phyloP scores from a whole-genome alignment of 1,284 basidiomycete genomes.

The Papiliotrema flavescens region DNA sequence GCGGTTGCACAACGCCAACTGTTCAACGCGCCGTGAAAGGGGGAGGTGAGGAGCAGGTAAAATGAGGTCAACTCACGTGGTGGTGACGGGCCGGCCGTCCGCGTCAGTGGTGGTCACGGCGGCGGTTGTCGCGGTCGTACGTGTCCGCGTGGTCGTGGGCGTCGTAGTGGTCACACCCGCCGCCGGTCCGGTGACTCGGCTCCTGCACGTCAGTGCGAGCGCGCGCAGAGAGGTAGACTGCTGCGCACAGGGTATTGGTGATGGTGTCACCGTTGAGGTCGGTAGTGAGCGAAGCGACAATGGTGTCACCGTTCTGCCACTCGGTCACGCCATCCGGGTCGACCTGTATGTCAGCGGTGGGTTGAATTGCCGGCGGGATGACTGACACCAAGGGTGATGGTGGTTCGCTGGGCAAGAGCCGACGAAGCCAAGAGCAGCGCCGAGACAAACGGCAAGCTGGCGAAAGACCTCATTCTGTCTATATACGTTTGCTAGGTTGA shows the following conservation, averaged over 20 bases:
- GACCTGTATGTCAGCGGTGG: background rate
- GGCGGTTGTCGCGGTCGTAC: conserved; percentile 5
- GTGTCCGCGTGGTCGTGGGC: conserved; percentile 3
- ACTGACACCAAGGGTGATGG: conserved; percentile 8
- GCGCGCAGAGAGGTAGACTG: too few relatives aligned
- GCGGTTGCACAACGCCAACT: background rate
- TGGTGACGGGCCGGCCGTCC: conserved; percentile 6
- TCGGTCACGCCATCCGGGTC: background rate
- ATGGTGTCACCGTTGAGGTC: conserved; percentile 20
- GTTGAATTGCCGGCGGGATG: background rate
- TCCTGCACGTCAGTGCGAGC: too few relatives aligned
- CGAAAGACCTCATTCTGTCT: background rate
- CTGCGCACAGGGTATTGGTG: conserved; percentile 24
- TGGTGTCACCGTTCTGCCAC: conserved; percentile 31
- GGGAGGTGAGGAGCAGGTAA: background rate
- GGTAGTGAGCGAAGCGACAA: conserved; percentile 27
- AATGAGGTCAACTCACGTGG: conserved; percentile 11
- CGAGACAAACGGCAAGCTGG: conserved; percentile 1
- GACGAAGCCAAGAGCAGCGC: conserved; percentile 5
- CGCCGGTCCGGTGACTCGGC: background rate
- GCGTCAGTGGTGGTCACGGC: conserved; percentile 7
- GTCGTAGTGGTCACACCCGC: conserved; percentile 8
- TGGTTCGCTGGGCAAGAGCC: conserved; percentile 7
- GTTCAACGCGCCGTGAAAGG: background rate
- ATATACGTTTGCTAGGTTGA: background rate